A percentile compares a stretch with the other conserved stretches of the same genome.
Evolutionary conservation across 768 basidiomycete species (phyloP).

Genomic region (Psilocybe cyanescens): DNA sequence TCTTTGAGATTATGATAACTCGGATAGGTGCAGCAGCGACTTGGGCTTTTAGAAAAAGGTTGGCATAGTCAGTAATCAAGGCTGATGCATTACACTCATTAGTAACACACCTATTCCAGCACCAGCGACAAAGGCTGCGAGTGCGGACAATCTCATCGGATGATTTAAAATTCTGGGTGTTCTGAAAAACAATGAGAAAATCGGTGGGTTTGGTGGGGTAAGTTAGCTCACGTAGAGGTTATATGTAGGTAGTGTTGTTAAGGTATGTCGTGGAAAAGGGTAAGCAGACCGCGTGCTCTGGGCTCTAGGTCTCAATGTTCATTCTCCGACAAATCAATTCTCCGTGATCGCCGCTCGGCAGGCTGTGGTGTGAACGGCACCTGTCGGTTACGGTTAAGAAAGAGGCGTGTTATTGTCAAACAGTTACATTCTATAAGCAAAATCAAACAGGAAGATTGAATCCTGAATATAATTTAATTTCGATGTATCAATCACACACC

Average conservation of each 20-base stretch:
- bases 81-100: not conserved
- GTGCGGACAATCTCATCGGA: constrained; percentile 40
- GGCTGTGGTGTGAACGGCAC: not conserved
- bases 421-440: too few species aligned
- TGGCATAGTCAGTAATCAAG: not conserved
- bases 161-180: constrained; percentile 1
- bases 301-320: constrained; percentile 2
- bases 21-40: constrained; percentile 56
- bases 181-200: not conserved
- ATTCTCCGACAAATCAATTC: constrained; percentile 8
- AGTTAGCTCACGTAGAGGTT: constrained; percentile 6
- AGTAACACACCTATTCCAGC: constrained; percentile 36
- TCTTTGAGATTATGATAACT: constrained; percentile 38
- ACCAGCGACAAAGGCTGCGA: constrained; percentile 40
- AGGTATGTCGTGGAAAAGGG: constrained; percentile 10
- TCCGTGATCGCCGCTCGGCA: not conserved
- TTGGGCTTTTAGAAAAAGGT: constrained; percentile 28
- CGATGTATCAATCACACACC: too few species aligned
- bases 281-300: constrained; percentile 5
- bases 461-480: too few species aligned
- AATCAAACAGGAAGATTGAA: too few species aligned
- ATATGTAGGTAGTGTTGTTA: constrained; percentile 3
- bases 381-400: too few species aligned
- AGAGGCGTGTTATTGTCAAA: too few species aligned
- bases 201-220: not conserved